These are phyloP conservation scores for Discostella pseudostelligera DNA, from an alignment of 108 stramenopile genomes.

Conservation along the genomic window DNA sequence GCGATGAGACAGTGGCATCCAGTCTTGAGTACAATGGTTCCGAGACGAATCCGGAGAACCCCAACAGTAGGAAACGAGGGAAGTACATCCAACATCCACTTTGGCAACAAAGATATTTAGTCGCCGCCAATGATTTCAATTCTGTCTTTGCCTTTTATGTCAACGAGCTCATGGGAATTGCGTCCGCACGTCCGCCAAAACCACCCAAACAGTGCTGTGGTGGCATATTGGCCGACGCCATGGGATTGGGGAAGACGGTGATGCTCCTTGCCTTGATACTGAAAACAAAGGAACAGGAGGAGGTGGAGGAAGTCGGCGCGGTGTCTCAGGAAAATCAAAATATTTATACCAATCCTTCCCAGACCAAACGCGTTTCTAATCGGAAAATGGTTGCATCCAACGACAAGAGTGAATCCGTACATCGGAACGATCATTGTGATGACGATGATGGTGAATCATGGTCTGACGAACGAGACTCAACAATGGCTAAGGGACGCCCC, in stretches of 20 bases:
- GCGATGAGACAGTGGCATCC: slow-evolving; percentile 25
- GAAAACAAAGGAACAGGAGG: slow-evolving; percentile 39
- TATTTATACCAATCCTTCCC: not conserved
- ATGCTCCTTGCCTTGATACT: slow-evolving; percentile 72
- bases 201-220: slow-evolving; percentile 75
- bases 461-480: not conserved
- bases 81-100: slow-evolving; percentile 59
- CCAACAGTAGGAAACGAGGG: slow-evolving; percentile 9
- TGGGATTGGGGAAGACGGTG: slow-evolving; percentile 83
- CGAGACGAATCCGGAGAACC: slow-evolving; percentile 4
- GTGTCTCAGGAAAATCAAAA: not conserved
- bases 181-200: slow-evolving; percentile 53
- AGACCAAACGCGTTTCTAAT: not conserved
- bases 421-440: not conserved
- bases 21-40: slow-evolving; percentile 10
- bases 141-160: slow-evolving; percentile 72
- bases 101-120: slow-evolving; percentile 72
- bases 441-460: slow-evolving; percentile 20
- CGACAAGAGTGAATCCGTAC: slow-evolving; percentile 18
- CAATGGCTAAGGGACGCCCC: slow-evolving; percentile 8
- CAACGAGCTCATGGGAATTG: slow-evolving; percentile 67
- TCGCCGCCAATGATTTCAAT: slow-evolving; percentile 35
- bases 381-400: slow-evolving; percentile 1
- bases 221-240: slow-evolving; percentile 74
- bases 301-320: slow-evolving; percentile 18